Evolutionary conservation across 1,284 basidiomycete species (phyloP), one percentile per base, ranked within the genome.

Genomic region (Sporisorium reilianum): DNA sequence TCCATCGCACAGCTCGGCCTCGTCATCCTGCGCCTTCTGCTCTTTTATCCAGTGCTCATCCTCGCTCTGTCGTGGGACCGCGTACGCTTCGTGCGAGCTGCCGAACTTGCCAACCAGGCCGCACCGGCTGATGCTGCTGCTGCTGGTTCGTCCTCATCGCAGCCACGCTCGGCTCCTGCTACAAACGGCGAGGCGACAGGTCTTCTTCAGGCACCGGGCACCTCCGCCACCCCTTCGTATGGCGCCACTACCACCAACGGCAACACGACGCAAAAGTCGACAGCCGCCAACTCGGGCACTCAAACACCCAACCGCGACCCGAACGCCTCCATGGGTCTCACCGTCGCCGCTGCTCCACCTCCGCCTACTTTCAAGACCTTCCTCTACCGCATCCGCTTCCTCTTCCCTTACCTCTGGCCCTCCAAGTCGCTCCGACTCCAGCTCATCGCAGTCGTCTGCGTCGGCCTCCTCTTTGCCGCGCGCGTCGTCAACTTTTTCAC

Each of bases 321-420:
- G 0, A 80, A 79, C 34, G 79, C 76, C 11, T 76, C 73, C 14
- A 80, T 83, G 80, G 80, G 80, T 41, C 73, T 82, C 30, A 60
- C 74, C n/a, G 67, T 83, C 26, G 61, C 74, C 18, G 57, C 74
- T 12, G 23, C 49, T 34, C 78, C 82, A 11, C 80, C 81, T 11
- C 75, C 82, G 10, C 79, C 83, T 2, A 79, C 82, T 3, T 70
- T 84, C 45, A 55, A 59, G 46, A 54, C 66, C 46, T 82, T 84
- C 40, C 36, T 78, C 41, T 61, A 75, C n/a, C 75, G 85, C 54
- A 85, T 93, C 63, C 86, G 87, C 53, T 89, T 89, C 61, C 87
- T 94, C 38, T 86, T 88, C 26, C 93, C 93, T 5, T 93, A 92
- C 85, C 89, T 95, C 11, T 95, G 93, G 93, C 93, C 93, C 7